Conservation (phyloP, 2,329 filamentous ascomycete genomes). For the Penicillium sumatraense region DNA sequence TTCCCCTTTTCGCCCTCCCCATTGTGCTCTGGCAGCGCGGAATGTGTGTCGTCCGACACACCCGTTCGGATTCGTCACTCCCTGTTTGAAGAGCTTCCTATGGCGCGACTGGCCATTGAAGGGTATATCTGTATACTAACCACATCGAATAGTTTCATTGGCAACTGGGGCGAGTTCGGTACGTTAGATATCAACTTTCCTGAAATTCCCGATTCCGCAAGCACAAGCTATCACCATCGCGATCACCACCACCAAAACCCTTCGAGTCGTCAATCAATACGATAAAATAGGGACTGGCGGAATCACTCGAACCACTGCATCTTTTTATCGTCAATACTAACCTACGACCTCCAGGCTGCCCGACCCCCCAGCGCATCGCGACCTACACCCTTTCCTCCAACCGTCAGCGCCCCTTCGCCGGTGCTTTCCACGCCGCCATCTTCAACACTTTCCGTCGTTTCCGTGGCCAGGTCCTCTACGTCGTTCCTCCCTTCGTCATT, state of each 20-base stretch:
- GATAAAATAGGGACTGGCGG: background rate
- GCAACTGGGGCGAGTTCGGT: constrained; percentile 77
- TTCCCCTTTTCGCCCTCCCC: constrained; percentile 4
- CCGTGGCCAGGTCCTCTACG: constrained; percentile 85
- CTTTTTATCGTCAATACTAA: background rate
- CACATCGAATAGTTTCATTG: constrained; percentile 64
- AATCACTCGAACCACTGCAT: background rate
- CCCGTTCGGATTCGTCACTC: constrained; percentile 18
- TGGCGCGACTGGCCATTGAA: background rate
- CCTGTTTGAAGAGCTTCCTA: background rate
- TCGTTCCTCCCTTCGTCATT: constrained; percentile 75
- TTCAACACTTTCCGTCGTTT: constrained; percentile 95
- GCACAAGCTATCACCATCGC: background rate
- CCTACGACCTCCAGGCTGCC: constrained; percentile 31
- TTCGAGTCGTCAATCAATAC: background rate
- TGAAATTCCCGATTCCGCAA: constrained; percentile 18
- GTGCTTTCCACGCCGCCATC: constrained; percentile 76
- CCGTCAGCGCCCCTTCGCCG: constrained; percentile 85
- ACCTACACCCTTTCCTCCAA: constrained; percentile 82
- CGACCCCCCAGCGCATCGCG: constrained; percentile 60
- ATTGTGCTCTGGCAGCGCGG: constrained; percentile 1
- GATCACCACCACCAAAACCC: background rate
- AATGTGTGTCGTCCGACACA: constrained; percentile 21
- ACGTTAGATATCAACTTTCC: constrained; percentile 49
- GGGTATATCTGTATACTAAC: constrained; percentile 28